Conservation (phyloP, 176 grass and related monocot species). For the Poa pratensis region DNA sequence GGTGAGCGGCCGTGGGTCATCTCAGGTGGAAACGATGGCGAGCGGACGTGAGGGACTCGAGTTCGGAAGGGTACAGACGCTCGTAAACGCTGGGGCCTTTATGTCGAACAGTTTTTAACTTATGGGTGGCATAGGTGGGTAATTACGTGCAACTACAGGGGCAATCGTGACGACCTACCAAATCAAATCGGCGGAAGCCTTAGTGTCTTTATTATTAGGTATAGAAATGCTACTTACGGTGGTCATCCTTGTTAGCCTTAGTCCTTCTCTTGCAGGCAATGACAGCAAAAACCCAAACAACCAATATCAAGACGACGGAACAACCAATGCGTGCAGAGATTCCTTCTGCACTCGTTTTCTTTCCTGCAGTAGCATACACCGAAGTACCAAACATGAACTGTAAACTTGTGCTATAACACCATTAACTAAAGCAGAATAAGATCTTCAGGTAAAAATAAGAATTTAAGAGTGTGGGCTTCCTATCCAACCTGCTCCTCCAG, state of each 20-base stretch:
- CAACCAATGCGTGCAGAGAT: constrained; percentile 30
- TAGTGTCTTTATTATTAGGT: no score
- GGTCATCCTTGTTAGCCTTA: constrained; percentile 6
- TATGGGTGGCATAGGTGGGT: no score
- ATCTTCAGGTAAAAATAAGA: not conserved
- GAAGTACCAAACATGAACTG: not conserved
- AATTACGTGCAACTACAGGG: no score
- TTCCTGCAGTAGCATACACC: constrained; percentile 45
- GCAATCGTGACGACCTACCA: no score
- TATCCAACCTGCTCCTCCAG: constrained; percentile 10
- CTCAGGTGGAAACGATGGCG: no score
- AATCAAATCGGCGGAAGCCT: no score
- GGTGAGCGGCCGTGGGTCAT: no score
- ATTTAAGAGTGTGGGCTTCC: not conserved
- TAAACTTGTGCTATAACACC: not conserved
- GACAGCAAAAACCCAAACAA: constrained; percentile 35
- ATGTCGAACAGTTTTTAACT: no score
- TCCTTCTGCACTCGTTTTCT: constrained; percentile 23
- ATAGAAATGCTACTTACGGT: constrained; percentile 37
- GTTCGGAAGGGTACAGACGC: no score
- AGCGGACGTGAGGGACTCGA: no score
- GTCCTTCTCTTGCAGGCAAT: constrained; percentile 35
- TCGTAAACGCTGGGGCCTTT: no score
- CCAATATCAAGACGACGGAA: constrained; percentile 33
- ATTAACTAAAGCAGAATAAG: not conserved